Conservation (phyloP, 305 asterid species). For the Rubia tinctorum region DNA sequence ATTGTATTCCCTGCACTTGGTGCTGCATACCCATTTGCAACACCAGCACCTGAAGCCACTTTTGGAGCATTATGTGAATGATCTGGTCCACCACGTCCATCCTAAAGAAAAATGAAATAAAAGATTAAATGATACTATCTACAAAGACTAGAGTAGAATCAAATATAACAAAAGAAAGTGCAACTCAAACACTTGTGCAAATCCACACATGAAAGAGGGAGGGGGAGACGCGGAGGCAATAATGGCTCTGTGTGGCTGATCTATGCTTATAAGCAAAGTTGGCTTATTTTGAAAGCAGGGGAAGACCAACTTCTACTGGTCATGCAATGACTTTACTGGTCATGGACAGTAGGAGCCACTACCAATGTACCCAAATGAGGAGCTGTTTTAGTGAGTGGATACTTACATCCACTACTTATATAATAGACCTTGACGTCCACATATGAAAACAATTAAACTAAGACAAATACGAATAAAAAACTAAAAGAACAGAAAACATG, state of each 20-base stretch:
- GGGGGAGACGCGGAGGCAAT: neutral
- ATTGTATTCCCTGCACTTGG: constrained; percentile 40
- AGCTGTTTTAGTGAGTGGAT: neutral
- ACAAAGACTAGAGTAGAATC: neutral
- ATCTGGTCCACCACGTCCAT: constrained; percentile 41
- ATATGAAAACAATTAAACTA: neutral
- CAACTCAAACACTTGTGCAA: no score
- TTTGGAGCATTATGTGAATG: constrained; percentile 37
- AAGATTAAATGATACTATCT: neutral
- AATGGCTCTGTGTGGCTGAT: no score
- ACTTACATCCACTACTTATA: neutral
- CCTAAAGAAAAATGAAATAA: constrained; percentile 26
- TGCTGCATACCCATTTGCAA: constrained; percentile 32
- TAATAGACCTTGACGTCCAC: neutral
- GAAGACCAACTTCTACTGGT: no score
- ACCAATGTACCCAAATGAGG: neutral
- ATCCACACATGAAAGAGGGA: neutral
- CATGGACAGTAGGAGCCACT: neutral
- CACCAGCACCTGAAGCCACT: constrained; percentile 33
- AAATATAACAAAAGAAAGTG: neutral
- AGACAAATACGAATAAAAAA: neutral
- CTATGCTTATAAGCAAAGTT: no score
- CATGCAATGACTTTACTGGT: no score
- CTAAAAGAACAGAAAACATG: constrained; percentile 14
- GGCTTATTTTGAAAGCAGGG: no score